Evolutionary conservation across 768 basidiomycete species (phyloP).

Genomic region (Trametes villosa): DNA sequence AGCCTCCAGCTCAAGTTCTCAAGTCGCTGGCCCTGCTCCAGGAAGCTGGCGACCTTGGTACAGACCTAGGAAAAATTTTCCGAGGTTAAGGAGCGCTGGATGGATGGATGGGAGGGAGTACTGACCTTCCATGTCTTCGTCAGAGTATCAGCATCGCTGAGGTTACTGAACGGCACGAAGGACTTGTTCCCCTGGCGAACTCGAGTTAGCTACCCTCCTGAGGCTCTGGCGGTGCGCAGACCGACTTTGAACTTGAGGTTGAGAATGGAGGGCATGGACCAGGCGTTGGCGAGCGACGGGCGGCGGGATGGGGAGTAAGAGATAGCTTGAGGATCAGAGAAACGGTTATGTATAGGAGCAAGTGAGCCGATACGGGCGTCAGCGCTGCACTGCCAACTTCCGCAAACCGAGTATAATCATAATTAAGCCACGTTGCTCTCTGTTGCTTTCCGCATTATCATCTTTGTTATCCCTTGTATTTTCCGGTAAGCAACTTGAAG

Average conservation of each 20-base stretch:
- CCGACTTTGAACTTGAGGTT: constrained; percentile 84
- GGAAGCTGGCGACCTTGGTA: constrained; percentile 88
- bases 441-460: not conserved
- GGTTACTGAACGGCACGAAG: constrained; percentile 90
- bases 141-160: constrained; percentile 81
- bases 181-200: constrained; percentile 82
- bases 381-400: not conserved
- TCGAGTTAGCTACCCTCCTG: constrained; percentile 22
- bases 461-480: not conserved
- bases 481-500: too few species aligned
- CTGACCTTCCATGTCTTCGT: constrained; percentile 90
- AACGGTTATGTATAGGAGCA: constrained; percentile 16
- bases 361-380: not conserved
- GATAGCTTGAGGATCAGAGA: constrained; percentile 17
- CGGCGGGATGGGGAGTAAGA: constrained; percentile 13
- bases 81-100: not conserved
- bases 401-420: not conserved
- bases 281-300: constrained; percentile 21
- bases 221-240: constrained; percentile 3
- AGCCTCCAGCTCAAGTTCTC: constrained; percentile 93
- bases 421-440: constrained; percentile 13
- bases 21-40: constrained; percentile 89
- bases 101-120: constrained; percentile 19
- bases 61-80: constrained; percentile 59
- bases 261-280: constrained; percentile 76